phyloP scores from a whole-genome alignment of 257 asterid species.

The Primulina tabacum region DNA sequence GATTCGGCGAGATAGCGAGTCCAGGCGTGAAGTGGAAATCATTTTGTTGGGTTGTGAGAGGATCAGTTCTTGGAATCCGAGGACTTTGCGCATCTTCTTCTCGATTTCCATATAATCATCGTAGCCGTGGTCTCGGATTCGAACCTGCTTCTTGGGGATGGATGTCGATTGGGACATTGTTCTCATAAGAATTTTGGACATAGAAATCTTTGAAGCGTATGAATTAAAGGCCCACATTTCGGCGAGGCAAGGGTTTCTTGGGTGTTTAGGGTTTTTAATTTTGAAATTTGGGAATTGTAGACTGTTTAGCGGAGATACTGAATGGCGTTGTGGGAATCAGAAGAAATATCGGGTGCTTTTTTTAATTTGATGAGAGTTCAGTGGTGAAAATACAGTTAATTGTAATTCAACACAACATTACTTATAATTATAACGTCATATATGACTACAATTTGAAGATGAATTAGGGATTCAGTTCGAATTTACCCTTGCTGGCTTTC shows the following conservation, averaged over 20 bases:
- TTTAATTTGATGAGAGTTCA: too few species aligned
- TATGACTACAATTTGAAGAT: too few species aligned
- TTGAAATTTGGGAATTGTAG: too few species aligned
- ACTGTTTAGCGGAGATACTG: too few species aligned
- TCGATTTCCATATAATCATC: slow-evolving; percentile 85
- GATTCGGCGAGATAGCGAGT: slow-evolving; percentile 56
- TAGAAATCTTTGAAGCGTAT: slow-evolving; percentile 25
- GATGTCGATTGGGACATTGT: slow-evolving; percentile 76
- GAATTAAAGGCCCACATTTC: slow-evolving; percentile 31
- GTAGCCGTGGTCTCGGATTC: slow-evolving; percentile 79
- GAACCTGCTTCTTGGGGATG: slow-evolving; percentile 67
- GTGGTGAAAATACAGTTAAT: too few species aligned
- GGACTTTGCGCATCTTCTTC: slow-evolving; percentile 70
- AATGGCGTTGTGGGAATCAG: too few species aligned
- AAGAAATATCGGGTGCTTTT: too few species aligned
- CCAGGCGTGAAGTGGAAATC: slow-evolving; percentile 61
- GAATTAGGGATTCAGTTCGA: too few species aligned
- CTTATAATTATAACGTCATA: too few species aligned
- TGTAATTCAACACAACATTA: too few species aligned
- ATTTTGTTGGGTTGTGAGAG: slow-evolving; percentile 58
- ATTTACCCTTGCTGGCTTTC: too few species aligned
- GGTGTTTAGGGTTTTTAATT: slow-evolving; percentile 19
- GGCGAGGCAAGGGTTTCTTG: background rate
- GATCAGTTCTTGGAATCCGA: slow-evolving; percentile 66
- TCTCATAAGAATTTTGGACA: slow-evolving; percentile 27